A percentile compares a stretch with the other conserved stretches of the same genome.
These are phyloP conservation scores for Geosmithia morbida DNA, from an alignment of 2,329 filamentous ascomycete species.

Conservation along the genomic window DNA sequence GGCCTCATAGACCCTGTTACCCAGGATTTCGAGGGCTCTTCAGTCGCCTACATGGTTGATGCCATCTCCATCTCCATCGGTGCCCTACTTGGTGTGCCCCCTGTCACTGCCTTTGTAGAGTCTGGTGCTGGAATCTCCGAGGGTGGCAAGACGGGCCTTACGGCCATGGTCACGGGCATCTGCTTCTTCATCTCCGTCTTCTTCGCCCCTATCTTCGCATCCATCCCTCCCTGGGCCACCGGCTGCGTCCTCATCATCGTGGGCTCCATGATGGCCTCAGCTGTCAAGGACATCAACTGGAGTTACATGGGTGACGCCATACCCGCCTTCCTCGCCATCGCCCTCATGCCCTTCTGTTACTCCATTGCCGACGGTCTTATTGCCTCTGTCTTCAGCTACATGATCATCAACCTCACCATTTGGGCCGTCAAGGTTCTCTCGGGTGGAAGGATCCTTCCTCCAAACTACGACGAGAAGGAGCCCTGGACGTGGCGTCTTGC, in stretches of 20 bases:
- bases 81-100: constrained; percentile 61
- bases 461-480: constrained; percentile 64
- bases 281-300: constrained; percentile 80
- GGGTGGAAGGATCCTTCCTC: constrained; percentile 56
- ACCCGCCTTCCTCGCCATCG: constrained; percentile 72
- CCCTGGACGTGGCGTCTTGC: constrained; percentile 66
- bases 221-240: constrained; percentile 79
- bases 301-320: constrained; percentile 70
- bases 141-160: constrained; percentile 74
- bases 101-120: constrained; percentile 78
- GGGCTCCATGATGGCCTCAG: constrained; percentile 72
- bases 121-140: constrained; percentile 84
- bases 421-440: constrained; percentile 54
- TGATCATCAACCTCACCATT: constrained; percentile 56
- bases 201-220: constrained; percentile 83
- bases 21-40: constrained; percentile 77
- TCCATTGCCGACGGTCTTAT: constrained; percentile 80
- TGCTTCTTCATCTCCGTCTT: constrained; percentile 82
- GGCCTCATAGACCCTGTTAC: constrained; percentile 68
- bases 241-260: constrained; percentile 80
- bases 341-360: constrained; percentile 82
- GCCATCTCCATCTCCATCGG: constrained; percentile 68
- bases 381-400: constrained; percentile 64
- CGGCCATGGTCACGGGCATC: constrained; percentile 61
- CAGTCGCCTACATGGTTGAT: constrained; percentile 72